Base-by-base conservation (phyloP, 257 asterid species). In the Haberlea rhodopensis region DNA sequence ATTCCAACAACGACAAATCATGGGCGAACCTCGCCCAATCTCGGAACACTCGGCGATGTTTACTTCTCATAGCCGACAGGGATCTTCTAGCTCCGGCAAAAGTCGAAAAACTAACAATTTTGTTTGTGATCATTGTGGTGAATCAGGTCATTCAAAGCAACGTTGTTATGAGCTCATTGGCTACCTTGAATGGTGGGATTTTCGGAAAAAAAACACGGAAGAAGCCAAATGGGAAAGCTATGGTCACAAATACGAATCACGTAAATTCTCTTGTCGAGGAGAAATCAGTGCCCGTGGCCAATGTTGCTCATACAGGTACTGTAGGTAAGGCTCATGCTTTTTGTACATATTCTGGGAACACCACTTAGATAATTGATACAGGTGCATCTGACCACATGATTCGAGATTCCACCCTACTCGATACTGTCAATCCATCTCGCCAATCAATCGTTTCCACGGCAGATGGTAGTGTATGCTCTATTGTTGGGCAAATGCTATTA, bases 111-210 rank as follows among this genome's bases (percentile, higher is more conserved):
- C 29, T 5, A 29, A 32, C 2, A 57, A 28, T 2, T 24, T 57
- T 43, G 2, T 45, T 3, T 64, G 76, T 32, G 5, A n/a, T n/a
- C n/a, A n/a, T n/a, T n/a, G n/a, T n/a, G n/a, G n/a, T n/a, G n/a
- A n/a, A n/a, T n/a, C n/a, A n/a, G n/a, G n/a, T n/a, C n/a, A n/a
- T n/a, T n/a, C n/a, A n/a, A n/a, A n/a, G n/a, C n/a, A n/a, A n/a
- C 2, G 24, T 0, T 53, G 64, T 5, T 61, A 73, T 13, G 69
- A 45, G 18, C 23, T 54, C 26, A 61, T 67, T 51, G 61, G 60
- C 15, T 73, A 73, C 19, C 69, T 46, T 4, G 5, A 51, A 0
- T 52, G 76, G 72, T 72, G 72, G 54, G 46, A 60, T n/a, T 1
- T 53, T 57, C 22, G 1, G 63, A 11, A 59, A 72, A 10, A 52